These are phyloP conservation scores for Apiotrichum domesticum DNA, from an alignment of 1,284 basidiomycete genomes.

Conservation along the genomic window DNA sequence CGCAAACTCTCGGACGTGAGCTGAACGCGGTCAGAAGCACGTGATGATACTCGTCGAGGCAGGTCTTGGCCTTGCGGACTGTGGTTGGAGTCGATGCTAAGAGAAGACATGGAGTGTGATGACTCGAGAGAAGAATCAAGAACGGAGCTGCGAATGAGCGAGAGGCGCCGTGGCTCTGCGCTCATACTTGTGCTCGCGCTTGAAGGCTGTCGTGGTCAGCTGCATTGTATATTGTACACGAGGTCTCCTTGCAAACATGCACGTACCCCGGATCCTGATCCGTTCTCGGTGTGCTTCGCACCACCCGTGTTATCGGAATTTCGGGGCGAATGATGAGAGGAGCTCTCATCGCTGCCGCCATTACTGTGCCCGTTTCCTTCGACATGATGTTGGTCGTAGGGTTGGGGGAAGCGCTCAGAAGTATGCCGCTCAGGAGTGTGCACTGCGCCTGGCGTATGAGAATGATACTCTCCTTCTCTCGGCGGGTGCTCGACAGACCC, in stretches of 20 bases:
- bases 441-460: not conserved
- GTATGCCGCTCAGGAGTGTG: too few species aligned
- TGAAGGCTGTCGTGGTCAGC: not conserved
- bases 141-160: not conserved
- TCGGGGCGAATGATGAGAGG: not conserved
- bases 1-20: not conserved
- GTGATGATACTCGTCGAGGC: not conserved
- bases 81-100: slow-evolving; percentile 19
- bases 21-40: not conserved
- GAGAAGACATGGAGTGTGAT: slow-evolving; percentile 11
- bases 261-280: not conserved
- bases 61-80: slow-evolving; percentile 4
- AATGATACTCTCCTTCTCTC: not conserved
- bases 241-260: not conserved
- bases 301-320: not conserved
- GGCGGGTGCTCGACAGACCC: not conserved
- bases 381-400: not conserved
- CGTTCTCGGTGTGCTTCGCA: not conserved
- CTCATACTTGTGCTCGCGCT: not conserved
- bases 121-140: not conserved
- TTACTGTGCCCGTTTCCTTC: not conserved
- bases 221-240: not conserved
- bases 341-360: not conserved
- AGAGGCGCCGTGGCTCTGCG: not conserved
- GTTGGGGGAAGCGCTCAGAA: not conserved